These are phyloP conservation scores for Bothriochloa decipiens DNA, from an alignment of 176 grass and related monocot genomes.

Conservation along the genomic window DNA sequence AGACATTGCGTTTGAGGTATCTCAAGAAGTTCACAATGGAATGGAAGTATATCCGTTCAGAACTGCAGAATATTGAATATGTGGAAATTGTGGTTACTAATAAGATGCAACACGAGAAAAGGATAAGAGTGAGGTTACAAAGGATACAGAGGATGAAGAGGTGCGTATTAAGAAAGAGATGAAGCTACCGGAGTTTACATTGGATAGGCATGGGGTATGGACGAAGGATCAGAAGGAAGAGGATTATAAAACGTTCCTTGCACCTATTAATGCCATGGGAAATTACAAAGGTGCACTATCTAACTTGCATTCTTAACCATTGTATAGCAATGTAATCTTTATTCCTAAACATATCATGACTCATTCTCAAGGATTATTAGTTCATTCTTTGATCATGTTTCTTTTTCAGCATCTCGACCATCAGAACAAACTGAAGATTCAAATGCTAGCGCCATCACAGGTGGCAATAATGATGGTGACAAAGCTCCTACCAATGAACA, in stretches of 20 bases:
- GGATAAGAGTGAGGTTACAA: neutral
- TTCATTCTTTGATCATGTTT: neutral
- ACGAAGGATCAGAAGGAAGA: constrained; percentile 29
- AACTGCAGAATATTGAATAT: neutral
- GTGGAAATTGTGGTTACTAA: constrained; percentile 28
- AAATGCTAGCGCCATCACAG: neutral
- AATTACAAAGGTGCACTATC: neutral
- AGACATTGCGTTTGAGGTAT: constrained; percentile 41
- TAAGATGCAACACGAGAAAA: constrained; percentile 25
- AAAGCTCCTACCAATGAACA: neutral
- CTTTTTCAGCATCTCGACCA: no score
- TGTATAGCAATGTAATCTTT: neutral
- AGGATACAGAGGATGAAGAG: neutral
- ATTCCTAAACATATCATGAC: neutral
- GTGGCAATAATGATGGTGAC: neutral
- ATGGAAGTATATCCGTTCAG: neutral
- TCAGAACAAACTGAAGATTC: neutral
- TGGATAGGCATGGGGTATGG: constrained; percentile 48
- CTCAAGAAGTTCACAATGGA: neutral
- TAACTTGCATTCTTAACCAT: neutral
- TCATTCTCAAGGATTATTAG: neutral
- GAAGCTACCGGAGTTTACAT: neutral
- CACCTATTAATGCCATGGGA: neutral
- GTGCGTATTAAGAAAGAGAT: no score
- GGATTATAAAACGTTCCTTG: neutral